Percentiles rank a stretch among this genome's conserved stretches.
These are phyloP conservation scores for Paramecium tetraurelia DNA, from an alignment of 73 alveolate genomes.

Conservation along the genomic window DNA sequence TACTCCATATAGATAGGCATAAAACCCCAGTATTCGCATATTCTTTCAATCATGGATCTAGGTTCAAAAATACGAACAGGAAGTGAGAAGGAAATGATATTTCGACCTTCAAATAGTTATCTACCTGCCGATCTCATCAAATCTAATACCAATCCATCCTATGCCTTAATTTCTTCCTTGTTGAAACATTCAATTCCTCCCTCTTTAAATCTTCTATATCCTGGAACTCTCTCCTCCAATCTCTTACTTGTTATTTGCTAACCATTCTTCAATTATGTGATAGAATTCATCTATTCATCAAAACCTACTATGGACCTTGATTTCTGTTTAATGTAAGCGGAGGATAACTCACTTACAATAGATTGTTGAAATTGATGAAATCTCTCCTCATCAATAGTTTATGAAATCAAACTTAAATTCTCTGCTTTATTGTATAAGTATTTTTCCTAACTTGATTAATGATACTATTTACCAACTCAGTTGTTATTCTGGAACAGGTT, in stretches of 20 bases:
- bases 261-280: neutral
- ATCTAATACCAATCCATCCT: slow-evolving; percentile 58
- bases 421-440: slow-evolving; percentile 3
- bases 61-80: slow-evolving; percentile 91
- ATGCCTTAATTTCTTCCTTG: slow-evolving; percentile 56
- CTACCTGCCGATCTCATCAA: slow-evolving; percentile 58
- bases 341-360: neutral
- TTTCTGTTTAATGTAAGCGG: neutral
- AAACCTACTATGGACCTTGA: neutral
- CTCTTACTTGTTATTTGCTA: neutral
- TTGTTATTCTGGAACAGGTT: neutral
- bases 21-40: slow-evolving; percentile 80
- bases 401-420: slow-evolving; percentile 41
- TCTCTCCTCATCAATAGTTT: slow-evolving; percentile 31
- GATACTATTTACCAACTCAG: neutral
- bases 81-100: slow-evolving; percentile 71
- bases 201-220: slow-evolving; percentile 59
- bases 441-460: neutral
- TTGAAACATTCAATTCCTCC: slow-evolving; percentile 63
- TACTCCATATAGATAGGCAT: slow-evolving; percentile 71
- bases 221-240: slow-evolving; percentile 54
- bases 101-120: slow-evolving; percentile 59
- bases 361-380: slow-evolving; percentile 3
- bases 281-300: neutral
- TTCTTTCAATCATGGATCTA: slow-evolving; percentile 79